Conservation (phyloP, 106 monocot genomes). For the Dioscorea dumetorum region DNA sequence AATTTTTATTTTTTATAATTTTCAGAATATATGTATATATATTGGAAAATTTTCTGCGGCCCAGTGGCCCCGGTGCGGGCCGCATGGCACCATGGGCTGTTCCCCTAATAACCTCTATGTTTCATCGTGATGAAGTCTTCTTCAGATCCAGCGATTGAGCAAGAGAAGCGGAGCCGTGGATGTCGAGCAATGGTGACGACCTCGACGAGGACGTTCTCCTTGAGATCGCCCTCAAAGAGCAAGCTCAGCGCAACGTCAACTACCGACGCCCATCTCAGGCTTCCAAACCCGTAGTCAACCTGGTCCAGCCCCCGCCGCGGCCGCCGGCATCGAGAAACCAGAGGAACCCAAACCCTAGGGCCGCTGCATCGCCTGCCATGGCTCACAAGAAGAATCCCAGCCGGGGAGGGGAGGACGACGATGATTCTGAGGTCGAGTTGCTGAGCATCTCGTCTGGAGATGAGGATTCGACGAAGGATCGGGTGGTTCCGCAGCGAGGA, state of each 20-base stretch:
- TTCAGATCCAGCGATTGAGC: background rate
- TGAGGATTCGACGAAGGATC: slow-evolving; percentile 58
- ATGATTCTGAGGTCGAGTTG: slow-evolving; percentile 95
- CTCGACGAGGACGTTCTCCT: slow-evolving; percentile 95
- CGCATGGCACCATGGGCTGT: too few species aligned
- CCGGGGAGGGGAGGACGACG: slow-evolving; percentile 57
- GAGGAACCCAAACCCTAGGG: slow-evolving; percentile 23
- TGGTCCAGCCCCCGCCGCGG: slow-evolving; percentile 64
- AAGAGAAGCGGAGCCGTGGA: background rate
- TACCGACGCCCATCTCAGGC: slow-evolving; percentile 42
- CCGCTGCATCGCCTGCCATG: slow-evolving; percentile 3
- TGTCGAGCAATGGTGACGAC: slow-evolving; percentile 69
- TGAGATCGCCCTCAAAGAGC: slow-evolving; percentile 92
- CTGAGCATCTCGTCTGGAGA: slow-evolving; percentile 96
- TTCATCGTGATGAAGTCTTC: background rate
- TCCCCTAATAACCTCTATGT: too few species aligned
- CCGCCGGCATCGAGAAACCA: slow-evolving; percentile 21
- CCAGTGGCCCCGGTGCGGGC: too few species aligned
- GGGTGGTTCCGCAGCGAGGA: slow-evolving; percentile 9
- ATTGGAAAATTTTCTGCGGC: too few species aligned
- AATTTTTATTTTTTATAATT: too few species aligned
- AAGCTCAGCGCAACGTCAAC: slow-evolving; percentile 66
- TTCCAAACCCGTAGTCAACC: slow-evolving; percentile 86
- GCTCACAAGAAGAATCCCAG: slow-evolving; percentile 2
- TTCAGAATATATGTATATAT: too few species aligned